phyloP scores from a whole-genome alignment of 2,329 filamentous ascomycete species.

The Penicillium sclerotigenum region DNA sequence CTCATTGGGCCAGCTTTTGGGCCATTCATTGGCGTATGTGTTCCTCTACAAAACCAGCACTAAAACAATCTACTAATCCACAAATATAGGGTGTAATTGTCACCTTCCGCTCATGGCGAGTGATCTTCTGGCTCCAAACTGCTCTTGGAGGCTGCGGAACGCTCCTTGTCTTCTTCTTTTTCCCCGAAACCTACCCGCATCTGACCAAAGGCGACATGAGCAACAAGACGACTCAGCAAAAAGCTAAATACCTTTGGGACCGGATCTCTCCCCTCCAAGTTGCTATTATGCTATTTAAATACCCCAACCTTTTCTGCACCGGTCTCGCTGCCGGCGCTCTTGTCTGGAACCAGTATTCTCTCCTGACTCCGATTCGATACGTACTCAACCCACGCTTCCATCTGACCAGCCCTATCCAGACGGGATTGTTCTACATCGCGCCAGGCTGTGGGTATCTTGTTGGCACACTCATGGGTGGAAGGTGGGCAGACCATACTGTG shows the following conservation, averaged over 20 bases:
- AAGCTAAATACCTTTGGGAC: slow-evolving; percentile 54
- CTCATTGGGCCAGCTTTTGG: slow-evolving; percentile 70
- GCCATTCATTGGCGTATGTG: slow-evolving; percentile 37
- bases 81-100: slow-evolving; percentile 68
- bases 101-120: slow-evolving; percentile 68
- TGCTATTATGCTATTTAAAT: slow-evolving; percentile 61
- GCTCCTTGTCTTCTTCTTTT: slow-evolving; percentile 60
- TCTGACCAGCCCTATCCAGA: slow-evolving; percentile 63
- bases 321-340: slow-evolving; percentile 60
- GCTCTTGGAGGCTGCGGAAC: slow-evolving; percentile 61
- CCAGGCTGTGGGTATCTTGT: slow-evolving; percentile 67
- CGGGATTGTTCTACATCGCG: slow-evolving; percentile 70
- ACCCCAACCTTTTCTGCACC: slow-evolving; percentile 65
- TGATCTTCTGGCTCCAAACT: slow-evolving; percentile 75
- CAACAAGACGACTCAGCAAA: slow-evolving; percentile 51
- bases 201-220: slow-evolving; percentile 61
- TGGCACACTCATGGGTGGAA: slow-evolving; percentile 69
- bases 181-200: slow-evolving; percentile 70
- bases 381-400: slow-evolving; percentile 72
- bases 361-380: slow-evolving; percentile 68
- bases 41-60: not conserved
- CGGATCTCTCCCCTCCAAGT: slow-evolving; percentile 65
- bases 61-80: slow-evolving; percentile 44
- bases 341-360: slow-evolving; percentile 72
- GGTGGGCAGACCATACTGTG: slow-evolving; percentile 66